phyloP scores from a whole-genome alignment of 306 rosid species.

The Lathyrus oleraceus region DNA sequence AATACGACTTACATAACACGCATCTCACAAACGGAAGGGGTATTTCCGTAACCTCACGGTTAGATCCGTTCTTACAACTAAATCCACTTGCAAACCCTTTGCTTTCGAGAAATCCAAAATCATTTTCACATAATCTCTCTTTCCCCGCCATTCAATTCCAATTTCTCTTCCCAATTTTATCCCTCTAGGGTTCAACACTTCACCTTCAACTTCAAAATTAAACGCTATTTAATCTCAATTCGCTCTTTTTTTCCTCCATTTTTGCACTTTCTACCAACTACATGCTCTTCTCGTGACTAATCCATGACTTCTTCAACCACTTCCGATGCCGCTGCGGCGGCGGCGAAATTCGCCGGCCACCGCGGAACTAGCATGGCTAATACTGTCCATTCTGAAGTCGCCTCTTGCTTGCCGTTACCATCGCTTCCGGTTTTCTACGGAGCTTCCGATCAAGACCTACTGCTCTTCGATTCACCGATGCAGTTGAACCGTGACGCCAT shows the following conservation, averaged over 20 bases:
- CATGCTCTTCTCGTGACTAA: slow-evolving; percentile 62
- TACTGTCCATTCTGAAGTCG: slow-evolving; percentile 84
- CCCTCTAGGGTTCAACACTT: slow-evolving; percentile 56
- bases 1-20: neutral
- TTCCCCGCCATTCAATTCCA: slow-evolving; percentile 92
- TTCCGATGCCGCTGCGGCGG: slow-evolving; percentile 40
- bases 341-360: slow-evolving; percentile 34
- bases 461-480: slow-evolving; percentile 62
- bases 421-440: slow-evolving; percentile 94
- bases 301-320: slow-evolving; percentile 60
- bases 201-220: neutral
- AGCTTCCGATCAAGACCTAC: slow-evolving; percentile 66
- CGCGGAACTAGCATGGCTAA: slow-evolving; percentile 75
- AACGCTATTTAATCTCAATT: slow-evolving; percentile 53
- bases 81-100: slow-evolving; percentile 32
- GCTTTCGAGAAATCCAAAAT: slow-evolving; percentile 40
- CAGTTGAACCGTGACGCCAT: slow-evolving; percentile 50
- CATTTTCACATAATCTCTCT: slow-evolving; percentile 42
- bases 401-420: slow-evolving; percentile 87
- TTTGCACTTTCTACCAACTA: slow-evolving; percentile 39
- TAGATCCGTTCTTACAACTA: slow-evolving; percentile 23
- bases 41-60: neutral
- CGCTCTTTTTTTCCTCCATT: slow-evolving; percentile 39
- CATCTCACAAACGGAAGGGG: slow-evolving; percentile 25
- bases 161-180: slow-evolving; percentile 56